phyloP scores from a whole-genome alignment of 2,329 filamentous ascomycete species.

The Nemania sp. region DNA sequence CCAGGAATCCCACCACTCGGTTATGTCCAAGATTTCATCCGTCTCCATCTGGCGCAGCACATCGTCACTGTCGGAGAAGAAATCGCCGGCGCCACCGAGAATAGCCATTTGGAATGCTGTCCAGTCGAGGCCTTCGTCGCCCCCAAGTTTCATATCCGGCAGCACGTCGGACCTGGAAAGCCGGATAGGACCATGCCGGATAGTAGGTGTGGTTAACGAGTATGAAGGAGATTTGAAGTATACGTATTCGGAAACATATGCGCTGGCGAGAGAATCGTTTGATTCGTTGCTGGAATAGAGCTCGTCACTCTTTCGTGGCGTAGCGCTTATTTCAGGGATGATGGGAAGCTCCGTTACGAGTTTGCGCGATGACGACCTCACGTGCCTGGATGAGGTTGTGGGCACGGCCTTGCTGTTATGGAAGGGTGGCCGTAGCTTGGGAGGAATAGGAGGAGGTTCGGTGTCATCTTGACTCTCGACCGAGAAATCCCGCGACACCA shows the following conservation, averaged over 20 bases:
- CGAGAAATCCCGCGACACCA: constrained; percentile 33
- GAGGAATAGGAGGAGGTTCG: constrained; percentile 11
- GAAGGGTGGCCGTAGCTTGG: constrained; percentile 20
- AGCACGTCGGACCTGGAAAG: constrained; percentile 50
- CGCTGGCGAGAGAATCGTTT: constrained; percentile 16
- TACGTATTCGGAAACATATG: constrained; percentile 49
- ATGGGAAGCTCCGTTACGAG: constrained; percentile 33
- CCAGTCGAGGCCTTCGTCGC: constrained; percentile 62
- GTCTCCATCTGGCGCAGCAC: constrained; percentile 45
- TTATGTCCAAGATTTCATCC: constrained; percentile 53
- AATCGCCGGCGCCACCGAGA: constrained; percentile 58
- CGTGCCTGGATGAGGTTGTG: constrained; percentile 38
- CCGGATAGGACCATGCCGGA: constrained; percentile 60
- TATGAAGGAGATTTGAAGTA: constrained; percentile 54
- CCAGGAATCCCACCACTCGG: constrained; percentile 56
- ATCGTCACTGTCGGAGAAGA: constrained; percentile 49
- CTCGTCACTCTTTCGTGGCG: constrained; percentile 22
- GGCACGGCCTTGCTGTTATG: constrained; percentile 36
- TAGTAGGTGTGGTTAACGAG: constrained; percentile 52
- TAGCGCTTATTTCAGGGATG: constrained; percentile 34
- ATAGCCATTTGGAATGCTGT: constrained; percentile 69
- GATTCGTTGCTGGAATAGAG: constrained; percentile 23
- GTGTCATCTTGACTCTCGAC: constrained; percentile 26
- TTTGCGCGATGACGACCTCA: constrained; percentile 30
- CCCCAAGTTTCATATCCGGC: constrained; percentile 43